Evolutionary conservation across 176 grass and related monocot genomes (phyloP), one percentile per base, ranked within the genome.

Genomic region (Carex kokanica): DNA sequence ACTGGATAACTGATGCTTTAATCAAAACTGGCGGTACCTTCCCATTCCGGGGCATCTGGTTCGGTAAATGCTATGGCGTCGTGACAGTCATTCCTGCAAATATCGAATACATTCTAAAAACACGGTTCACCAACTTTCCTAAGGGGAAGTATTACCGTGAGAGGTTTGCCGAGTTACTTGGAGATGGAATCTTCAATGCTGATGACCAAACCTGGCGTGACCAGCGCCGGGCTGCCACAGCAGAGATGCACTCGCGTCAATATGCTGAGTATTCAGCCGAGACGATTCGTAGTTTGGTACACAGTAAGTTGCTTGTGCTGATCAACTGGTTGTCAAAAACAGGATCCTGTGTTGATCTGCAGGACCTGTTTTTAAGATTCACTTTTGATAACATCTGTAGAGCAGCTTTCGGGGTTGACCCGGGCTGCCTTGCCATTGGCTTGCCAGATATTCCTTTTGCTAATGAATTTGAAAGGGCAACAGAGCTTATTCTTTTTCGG

Each of bases 341-440:
- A 2, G 56, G 55, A 1, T 64, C 34, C 0, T 54, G 25, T 20
- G 88, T 91, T 49, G 95, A 97, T 81, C 80, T 95, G 27, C 96
- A 98, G 86, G 91, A 98, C 16, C 29, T 98, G 58, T 87, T 98
- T 52, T 92, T 98, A 20, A 86, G 93, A 4, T 95, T 98, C 88
- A 86, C 93, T 1, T 98, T 98, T 83, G 96, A 98, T 82, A 93
- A 95, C 86, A 95, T 98, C 75, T 95, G 93, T 77, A 67, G 77
- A 60, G 91, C 91, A 0, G 96, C 92, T 4, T 91, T 98, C 68
- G 93, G 91, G 23, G 87, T 78, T 6, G 89, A 98, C 51, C 17
- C 91, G 4, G 96, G 93, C 0, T 98, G 96, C 77, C 91, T 98
- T 83, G 82, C 88, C 15, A 80, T 85, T 21, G 89, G 84, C 8